Evolutionary conservation across 2,329 filamentous ascomycete genomes (phyloP), one percentile per base, ranked within the genome.

Genomic region (Aspergillus sp.): DNA sequence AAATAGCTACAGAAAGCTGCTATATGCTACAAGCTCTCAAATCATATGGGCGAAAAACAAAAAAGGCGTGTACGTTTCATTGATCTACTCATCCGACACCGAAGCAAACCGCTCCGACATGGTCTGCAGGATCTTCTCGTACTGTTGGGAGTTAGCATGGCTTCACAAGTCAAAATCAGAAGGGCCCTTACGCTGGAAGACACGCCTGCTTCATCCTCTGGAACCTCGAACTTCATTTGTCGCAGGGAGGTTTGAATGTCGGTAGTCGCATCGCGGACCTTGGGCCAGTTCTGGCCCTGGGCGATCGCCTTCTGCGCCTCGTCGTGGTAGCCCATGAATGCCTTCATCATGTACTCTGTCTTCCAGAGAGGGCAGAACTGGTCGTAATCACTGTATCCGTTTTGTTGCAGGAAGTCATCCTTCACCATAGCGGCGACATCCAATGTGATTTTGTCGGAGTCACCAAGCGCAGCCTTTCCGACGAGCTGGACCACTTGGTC

Each of bases 301-400:
- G 89, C 84, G 72, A 99, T 85, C 6, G 91, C 92, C 85, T 97
- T 98, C 76, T 98, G 93, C 22, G 91, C 88, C 82, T 99, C 95
- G 70, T 99, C 96, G 75, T 97, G 91, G 85, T 93, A 99, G 58
- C 89, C 90, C 83, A 99, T 90, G 87, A 99, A 98, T 64, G 91
- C 89, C 85, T 96, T 97, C 95, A 99, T 99, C 95, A 99, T 98
- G 89, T 95, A 99, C 76, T 96, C 90, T 0, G 95, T 99, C 88
- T 99, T 99, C 95, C 95, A 99, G 71, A 99, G 85, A 50, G 95
- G 95, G 74, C 95, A 99, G 86, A 96, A 99, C 80, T 98, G 93
- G 74, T 99, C 95, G 75, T 99, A 98, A 78, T 98, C 91, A 66
- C 90, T 95, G 86, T 99, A 99, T 63, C 95, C 95, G 80, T 99